Conservation (phyloP, 495 filamentous ascomycete species). For the Xylaria grammica region DNA sequence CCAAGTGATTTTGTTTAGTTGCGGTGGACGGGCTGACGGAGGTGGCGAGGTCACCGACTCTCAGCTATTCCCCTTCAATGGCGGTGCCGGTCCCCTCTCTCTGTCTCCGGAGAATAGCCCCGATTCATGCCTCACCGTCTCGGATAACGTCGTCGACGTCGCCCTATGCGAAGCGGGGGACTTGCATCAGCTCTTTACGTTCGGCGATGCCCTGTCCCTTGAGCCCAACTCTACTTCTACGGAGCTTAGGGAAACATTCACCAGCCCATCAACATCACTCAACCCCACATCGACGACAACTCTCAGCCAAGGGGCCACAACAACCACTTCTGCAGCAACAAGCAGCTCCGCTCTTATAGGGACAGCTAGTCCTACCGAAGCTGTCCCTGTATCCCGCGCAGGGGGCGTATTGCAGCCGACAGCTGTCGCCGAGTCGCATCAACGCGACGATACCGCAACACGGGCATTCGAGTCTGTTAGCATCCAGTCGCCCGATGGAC, state of each 20-base stretch:
- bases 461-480: constrained; percentile 52
- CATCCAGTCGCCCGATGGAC: constrained; percentile 54
- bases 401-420: constrained; percentile 55
- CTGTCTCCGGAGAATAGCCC: constrained; percentile 49
- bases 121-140: constrained; percentile 53
- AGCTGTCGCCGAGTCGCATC: constrained; percentile 52
- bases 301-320: constrained; percentile 6
- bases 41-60: constrained; percentile 55
- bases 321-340: constrained; percentile 17
- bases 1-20: constrained; percentile 58
- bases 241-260: background rate
- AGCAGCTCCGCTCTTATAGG: constrained; percentile 20
- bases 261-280: constrained; percentile 21
- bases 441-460: constrained; percentile 52
- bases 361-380: constrained; percentile 51
- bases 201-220: constrained; percentile 36
- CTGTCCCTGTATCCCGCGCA: constrained; percentile 56
- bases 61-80: constrained; percentile 54
- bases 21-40: constrained; percentile 61
- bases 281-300: constrained; percentile 13
- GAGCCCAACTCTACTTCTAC: constrained; percentile 17
- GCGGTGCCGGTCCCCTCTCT: constrained; percentile 45
- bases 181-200: constrained; percentile 53
- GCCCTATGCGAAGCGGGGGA: constrained; percentile 48
- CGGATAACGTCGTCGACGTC: constrained; percentile 50